Evolutionary conservation across 2,329 filamentous ascomycete species (phyloP).

Genomic region (Orbilia javanica): DNA sequence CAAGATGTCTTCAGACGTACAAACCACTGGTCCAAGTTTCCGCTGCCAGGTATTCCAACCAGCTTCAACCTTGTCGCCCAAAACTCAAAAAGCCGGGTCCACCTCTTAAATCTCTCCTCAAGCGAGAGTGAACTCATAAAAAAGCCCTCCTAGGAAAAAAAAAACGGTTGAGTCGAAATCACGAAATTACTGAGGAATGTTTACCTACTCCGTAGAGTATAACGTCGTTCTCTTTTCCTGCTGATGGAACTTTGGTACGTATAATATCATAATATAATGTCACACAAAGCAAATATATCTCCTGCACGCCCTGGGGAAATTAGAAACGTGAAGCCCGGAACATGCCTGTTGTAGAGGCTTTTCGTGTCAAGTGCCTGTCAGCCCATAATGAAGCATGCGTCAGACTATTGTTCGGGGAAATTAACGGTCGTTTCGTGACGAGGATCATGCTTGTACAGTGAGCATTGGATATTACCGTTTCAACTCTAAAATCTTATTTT

Average conservation of each 20-base stretch:
- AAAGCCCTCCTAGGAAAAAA: background rate
- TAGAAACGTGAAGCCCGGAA: constrained; percentile 16
- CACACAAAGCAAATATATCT: constrained; percentile 15
- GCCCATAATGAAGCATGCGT: constrained; percentile 24
- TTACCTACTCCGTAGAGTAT: constrained; percentile 15
- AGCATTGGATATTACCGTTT: constrained; percentile 18
- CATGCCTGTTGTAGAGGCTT: background rate
- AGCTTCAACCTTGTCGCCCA: constrained; percentile 30
- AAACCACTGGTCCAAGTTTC: constrained; percentile 13
- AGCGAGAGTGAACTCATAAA: constrained; percentile 19
- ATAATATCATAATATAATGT: background rate
- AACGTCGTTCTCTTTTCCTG: background rate
- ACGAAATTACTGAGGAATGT: background rate
- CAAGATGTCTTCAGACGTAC: background rate
- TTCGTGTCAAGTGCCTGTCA: constrained; percentile 29
- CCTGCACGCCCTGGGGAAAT: constrained; percentile 8
- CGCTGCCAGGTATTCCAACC: constrained; percentile 9
- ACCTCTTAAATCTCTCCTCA: constrained; percentile 31
- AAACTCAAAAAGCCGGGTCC: constrained; percentile 23
- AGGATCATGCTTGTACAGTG: constrained; percentile 8
- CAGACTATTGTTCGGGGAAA: constrained; percentile 26
- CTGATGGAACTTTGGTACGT: no score
- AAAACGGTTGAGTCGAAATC: constrained; percentile 6
- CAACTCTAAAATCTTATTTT: constrained; percentile 23
- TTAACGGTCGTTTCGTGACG: constrained; percentile 27